phyloP scores from a whole-genome alignment of 805 yeast genomes.

The Ogataea sp. region DNA sequence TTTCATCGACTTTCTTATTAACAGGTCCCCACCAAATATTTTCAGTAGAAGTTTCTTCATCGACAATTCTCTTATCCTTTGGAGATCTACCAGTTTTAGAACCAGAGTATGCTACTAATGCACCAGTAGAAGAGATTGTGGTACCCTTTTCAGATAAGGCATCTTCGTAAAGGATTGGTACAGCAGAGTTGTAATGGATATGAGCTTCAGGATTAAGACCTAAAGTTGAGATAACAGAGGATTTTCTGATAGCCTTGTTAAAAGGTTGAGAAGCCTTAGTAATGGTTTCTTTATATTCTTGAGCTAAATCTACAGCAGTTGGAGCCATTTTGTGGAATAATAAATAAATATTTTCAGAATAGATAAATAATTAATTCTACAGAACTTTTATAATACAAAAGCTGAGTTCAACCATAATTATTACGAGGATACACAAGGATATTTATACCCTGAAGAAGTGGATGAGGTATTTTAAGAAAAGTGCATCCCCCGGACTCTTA shows the following conservation, averaged over 20 bases:
- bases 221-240: conserved; percentile 25
- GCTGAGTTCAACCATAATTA: too few species aligned
- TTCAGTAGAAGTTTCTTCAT: conserved; percentile 76
- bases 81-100: conserved; percentile 97
- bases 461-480: too few species aligned
- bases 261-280: conserved; percentile 8
- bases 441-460: too few species aligned
- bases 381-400: too few species aligned
- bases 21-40: conserved; percentile 99
- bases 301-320: conserved; percentile 30
- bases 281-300: conserved; percentile 19
- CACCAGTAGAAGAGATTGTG: conserved; percentile 87
- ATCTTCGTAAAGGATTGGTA: conserved; percentile 90
- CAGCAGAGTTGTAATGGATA: conserved; percentile 86
- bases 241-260: conserved; percentile 18
- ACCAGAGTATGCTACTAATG: conserved; percentile 93
- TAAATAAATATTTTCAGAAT: not conserved
- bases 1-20: conserved; percentile 87
- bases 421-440: not conserved
- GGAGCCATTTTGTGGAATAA: conserved; percentile 25
- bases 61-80: conserved; percentile 95
- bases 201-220: conserved; percentile 53
- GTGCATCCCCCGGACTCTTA: not conserved
- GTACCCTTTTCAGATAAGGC: conserved; percentile 87
- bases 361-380: too few species aligned